These are phyloP conservation scores for Linum usitatissimum DNA, from an alignment of 345 rosid genomes.

Conservation along the genomic window DNA sequence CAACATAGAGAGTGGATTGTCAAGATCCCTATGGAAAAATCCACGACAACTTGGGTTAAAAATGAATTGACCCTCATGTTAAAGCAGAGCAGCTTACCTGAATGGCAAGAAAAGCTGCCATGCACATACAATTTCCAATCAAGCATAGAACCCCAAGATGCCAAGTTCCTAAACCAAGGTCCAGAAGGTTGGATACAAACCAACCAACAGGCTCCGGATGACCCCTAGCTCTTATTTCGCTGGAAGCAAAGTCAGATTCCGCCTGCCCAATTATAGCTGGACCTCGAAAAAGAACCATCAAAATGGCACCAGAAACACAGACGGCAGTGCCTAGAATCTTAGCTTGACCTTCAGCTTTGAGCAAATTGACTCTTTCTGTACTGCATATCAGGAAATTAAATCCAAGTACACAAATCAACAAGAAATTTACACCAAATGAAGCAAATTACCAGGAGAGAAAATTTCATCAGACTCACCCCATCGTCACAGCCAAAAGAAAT, in stretches of 20 bases:
- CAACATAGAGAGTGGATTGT: no score
- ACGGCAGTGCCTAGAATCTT: slow-evolving; percentile 75
- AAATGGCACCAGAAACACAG: slow-evolving; percentile 78
- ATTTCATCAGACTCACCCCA: slow-evolving; percentile 63
- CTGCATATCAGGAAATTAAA: slow-evolving; percentile 36
- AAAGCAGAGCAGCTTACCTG: slow-evolving; percentile 43
- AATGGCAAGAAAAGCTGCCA: slow-evolving; percentile 87
- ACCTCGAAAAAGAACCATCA: slow-evolving; percentile 82
- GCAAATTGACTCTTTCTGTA: slow-evolving; percentile 80
- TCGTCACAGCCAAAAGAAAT: slow-evolving; percentile 71
- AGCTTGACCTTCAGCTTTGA: slow-evolving; percentile 79
- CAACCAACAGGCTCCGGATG: slow-evolving; percentile 85
- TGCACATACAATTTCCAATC: slow-evolving; percentile 92
- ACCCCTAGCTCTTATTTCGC: slow-evolving; percentile 61
- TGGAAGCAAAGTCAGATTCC: slow-evolving; percentile 38
- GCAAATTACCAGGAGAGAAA: background rate
- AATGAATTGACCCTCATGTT: no score
- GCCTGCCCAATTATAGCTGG: slow-evolving; percentile 60
- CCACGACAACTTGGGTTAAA: no score
- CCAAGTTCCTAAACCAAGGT: slow-evolving; percentile 59
- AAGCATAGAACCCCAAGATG: slow-evolving; percentile 92
- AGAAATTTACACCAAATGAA: no score
- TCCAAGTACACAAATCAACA: background rate
- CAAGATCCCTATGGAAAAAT: no score
- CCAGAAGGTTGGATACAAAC: slow-evolving; percentile 50